phyloP scores from a whole-genome alignment of 768 basidiomycete genomes.

The Boletus vermiculosoides region DNA sequence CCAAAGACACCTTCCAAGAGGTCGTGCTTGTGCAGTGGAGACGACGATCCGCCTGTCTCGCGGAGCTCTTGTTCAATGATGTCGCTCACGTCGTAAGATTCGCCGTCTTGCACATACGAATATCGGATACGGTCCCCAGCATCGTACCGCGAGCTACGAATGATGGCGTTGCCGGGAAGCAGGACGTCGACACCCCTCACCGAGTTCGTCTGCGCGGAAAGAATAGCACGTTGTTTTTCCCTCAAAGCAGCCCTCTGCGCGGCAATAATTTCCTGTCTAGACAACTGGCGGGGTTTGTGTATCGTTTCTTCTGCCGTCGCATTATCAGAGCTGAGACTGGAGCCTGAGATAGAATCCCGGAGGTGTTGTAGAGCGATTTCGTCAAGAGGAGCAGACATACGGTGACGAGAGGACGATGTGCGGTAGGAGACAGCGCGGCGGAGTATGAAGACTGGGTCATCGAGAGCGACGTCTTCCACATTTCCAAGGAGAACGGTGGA shows the following conservation, averaged over 20 bases:
- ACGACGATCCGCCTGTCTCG: constrained; percentile 39
- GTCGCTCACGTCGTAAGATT: constrained; percentile 90
- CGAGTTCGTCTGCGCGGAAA: constrained; percentile 82
- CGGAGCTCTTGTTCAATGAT: constrained; percentile 88
- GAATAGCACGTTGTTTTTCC: constrained; percentile 82
- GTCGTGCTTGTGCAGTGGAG: constrained; percentile 45
- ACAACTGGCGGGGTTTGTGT: constrained; percentile 41
- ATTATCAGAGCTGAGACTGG: constrained; percentile 55
- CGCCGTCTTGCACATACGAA: constrained; percentile 92
- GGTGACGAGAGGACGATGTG: constrained; percentile 63
- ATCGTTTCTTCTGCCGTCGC: constrained; percentile 31
- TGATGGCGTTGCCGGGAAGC: constrained; percentile 77
- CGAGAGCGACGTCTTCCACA: constrained; percentile 68
- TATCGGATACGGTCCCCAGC: constrained; percentile 78
- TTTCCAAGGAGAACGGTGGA: constrained; percentile 68
- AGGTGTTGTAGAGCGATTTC: constrained; percentile 76
- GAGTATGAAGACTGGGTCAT: constrained; percentile 89
- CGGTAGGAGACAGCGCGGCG: constrained; percentile 80
- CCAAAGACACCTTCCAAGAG: constrained; percentile 66
- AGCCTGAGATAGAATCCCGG: constrained; percentile 58
- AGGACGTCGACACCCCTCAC: constrained; percentile 87
- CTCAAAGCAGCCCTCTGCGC: constrained; percentile 85
- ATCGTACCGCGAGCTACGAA: constrained; percentile 81
- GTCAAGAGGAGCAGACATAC: constrained; percentile 75
- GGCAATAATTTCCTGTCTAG: constrained; percentile 88